Evolutionary conservation across 768 basidiomycete genomes (phyloP).

Genomic region (Podaxis mareebaensis): DNA sequence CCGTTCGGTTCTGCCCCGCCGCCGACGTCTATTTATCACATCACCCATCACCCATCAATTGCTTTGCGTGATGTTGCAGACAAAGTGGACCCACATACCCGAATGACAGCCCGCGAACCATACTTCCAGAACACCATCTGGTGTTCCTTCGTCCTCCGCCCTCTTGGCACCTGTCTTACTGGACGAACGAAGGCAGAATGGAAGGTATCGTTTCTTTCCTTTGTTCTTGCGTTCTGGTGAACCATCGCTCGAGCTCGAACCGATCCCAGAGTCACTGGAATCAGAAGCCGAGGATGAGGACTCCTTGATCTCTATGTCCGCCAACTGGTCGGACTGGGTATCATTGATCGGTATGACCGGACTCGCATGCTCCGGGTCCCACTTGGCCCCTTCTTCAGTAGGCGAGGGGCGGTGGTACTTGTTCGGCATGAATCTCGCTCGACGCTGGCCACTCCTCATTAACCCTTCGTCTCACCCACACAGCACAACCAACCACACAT

Average conservation of each 20-base stretch:
- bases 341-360: constrained; percentile 15
- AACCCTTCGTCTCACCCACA: not conserved
- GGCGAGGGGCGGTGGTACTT: constrained; percentile 52
- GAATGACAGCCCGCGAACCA: constrained; percentile 79
- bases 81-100: constrained; percentile 43
- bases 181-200: constrained; percentile 1
- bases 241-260: not conserved
- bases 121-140: constrained; percentile 66
- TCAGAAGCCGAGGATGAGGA: constrained; percentile 17
- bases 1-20: constrained; percentile 57
- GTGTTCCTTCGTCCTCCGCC: constrained; percentile 15
- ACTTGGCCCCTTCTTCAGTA: constrained; percentile 20
- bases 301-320: not conserved
- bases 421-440: constrained; percentile 66
- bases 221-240: constrained; percentile 8
- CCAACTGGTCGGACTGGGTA: not conserved
- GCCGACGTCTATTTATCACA: constrained; percentile 56
- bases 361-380: constrained; percentile 30
- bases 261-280: constrained; percentile 10
- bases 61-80: not conserved
- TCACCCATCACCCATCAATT: not conserved
- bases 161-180: constrained; percentile 11
- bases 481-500: constrained; percentile 18
- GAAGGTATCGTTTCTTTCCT: constrained; percentile 8
- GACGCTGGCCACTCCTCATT: constrained; percentile 43